Percentiles rank a stretch among this genome's conserved stretches.
These are phyloP conservation scores for Furcasterigmium sp. DNA, from an alignment of 2,329 filamentous ascomycete genomes.

Conservation along the genomic window DNA sequence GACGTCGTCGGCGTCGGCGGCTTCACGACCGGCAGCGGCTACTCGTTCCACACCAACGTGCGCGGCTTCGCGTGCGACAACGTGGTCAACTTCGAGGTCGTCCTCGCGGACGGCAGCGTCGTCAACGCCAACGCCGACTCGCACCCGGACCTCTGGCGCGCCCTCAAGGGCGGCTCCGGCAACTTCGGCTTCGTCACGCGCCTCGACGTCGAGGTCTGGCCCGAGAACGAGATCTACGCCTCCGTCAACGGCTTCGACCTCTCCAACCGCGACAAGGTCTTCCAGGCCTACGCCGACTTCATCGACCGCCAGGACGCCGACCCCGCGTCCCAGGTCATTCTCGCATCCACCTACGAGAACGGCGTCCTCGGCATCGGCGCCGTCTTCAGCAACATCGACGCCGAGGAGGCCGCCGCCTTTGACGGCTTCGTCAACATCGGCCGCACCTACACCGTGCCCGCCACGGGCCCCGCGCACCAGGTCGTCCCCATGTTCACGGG, in stretches of 20 bases:
- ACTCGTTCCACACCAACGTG: slow-evolving; percentile 21
- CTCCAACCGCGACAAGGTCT: not conserved
- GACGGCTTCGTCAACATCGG: slow-evolving; percentile 6
- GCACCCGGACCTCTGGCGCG: slow-evolving; percentile 36
- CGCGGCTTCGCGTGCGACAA: slow-evolving; percentile 36
- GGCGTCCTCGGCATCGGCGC: not conserved
- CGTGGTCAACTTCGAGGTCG: slow-evolving; percentile 34
- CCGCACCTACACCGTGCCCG: not conserved
- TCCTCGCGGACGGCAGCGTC: slow-evolving; percentile 33
- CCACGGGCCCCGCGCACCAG: slow-evolving; percentile 1
- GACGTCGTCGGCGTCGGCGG: slow-evolving; percentile 18
- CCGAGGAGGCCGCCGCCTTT: slow-evolving; percentile 1
- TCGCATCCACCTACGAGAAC: not conserved
- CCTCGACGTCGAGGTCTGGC: slow-evolving; percentile 12
- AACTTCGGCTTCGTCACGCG: slow-evolving; percentile 37
- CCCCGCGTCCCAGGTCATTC: slow-evolving; percentile 5
- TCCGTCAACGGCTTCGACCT: slow-evolving; percentile 3
- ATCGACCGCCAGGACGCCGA: slow-evolving; percentile 3
- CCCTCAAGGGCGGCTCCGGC: slow-evolving; percentile 39
- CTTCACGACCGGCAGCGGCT: slow-evolving; percentile 16
- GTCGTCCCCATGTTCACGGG: slow-evolving; percentile 2
- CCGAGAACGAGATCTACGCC: slow-evolving; percentile 5
- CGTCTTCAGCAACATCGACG: slow-evolving; percentile 1
- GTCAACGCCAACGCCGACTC: slow-evolving; percentile 30
- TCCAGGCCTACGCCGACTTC: slow-evolving; percentile 5